A percentile compares a stretch with the other conserved stretches of the same genome.
Conservation (phyloP, 2,329 filamentous ascomycete genomes). For the Aspergillus ustus region DNA sequence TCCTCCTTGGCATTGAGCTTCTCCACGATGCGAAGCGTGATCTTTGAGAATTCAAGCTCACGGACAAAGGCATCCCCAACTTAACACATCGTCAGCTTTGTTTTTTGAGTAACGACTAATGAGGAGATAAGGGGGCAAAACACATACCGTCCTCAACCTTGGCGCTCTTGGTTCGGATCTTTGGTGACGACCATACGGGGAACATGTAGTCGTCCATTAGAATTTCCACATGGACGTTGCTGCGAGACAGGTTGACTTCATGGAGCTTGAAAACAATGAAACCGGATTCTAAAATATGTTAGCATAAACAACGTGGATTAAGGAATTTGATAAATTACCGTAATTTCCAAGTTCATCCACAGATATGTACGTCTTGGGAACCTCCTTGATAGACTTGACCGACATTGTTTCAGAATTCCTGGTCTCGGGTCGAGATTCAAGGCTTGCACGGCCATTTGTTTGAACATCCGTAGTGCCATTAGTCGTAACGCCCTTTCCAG, state of each 20-base stretch:
- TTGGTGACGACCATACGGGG: conserved; percentile 82
- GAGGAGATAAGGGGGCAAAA: not conserved
- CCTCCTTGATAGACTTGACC: conserved; percentile 54
- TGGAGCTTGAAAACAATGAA: conserved; percentile 93
- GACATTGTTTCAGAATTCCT: conserved; percentile 54
- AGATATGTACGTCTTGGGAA: conserved; percentile 77
- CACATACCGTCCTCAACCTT: conserved; percentile 80
- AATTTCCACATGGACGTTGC: conserved; percentile 79
- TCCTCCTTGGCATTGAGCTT: conserved; percentile 75
- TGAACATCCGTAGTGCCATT: conserved; percentile 33
- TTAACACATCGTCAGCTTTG: conserved; percentile 34
- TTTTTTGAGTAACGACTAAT: too few species aligned
- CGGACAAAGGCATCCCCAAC: conserved; percentile 93
- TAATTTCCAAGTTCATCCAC: conserved; percentile 82
- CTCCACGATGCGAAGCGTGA: conserved; percentile 85
- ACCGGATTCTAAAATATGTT: conserved; percentile 69
- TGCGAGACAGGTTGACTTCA: conserved; percentile 80
- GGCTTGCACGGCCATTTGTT: conserved; percentile 35
- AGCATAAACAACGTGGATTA: not conserved
- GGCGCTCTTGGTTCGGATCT: conserved; percentile 68
- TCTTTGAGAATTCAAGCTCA: conserved; percentile 93
- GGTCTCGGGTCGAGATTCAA: conserved; percentile 43
- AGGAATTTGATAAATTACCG: conserved; percentile 52
- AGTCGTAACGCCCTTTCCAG: conserved; percentile 43
- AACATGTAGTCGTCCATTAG: conserved; percentile 95